Conservation (phyloP, 2,329 filamentous ascomycete species). For the Fusarium transvaalense region DNA sequence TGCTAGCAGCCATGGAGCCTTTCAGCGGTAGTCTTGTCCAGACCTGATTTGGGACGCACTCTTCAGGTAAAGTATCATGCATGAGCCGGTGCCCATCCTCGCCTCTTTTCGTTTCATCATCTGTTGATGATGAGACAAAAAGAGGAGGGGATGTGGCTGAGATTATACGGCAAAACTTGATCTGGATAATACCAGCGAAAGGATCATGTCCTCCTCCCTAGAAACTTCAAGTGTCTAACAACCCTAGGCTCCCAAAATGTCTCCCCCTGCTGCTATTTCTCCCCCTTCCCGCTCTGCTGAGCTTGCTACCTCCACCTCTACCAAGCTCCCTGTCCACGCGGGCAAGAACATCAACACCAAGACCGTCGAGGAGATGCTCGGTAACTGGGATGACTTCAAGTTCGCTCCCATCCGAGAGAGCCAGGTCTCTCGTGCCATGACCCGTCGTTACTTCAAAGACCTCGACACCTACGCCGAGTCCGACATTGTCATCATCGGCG, state of each 20-base stretch:
- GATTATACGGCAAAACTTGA: conserved; percentile 98
- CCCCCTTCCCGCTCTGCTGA: conserved; percentile 64
- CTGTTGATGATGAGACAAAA: background rate
- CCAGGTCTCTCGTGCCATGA: conserved; percentile 94
- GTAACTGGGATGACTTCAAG: conserved; percentile 84
- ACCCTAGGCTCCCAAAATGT: conserved; percentile 57
- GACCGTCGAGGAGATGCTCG: conserved; percentile 64
- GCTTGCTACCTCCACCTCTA: conserved; percentile 52
- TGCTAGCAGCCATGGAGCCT: conserved; percentile 51
- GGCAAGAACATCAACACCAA: conserved; percentile 50
- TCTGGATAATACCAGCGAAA: conserved; percentile 99
- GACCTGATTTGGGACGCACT: conserved; percentile 51
- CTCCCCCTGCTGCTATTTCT: conserved; percentile 79
- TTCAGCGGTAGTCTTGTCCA: conserved; percentile 56
- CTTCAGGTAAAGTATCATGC: conserved; percentile 63
- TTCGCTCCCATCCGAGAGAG: conserved; percentile 92
- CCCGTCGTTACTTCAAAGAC: conserved; percentile 90
- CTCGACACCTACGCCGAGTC: conserved; percentile 90
- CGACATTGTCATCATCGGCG: conserved; percentile 93
- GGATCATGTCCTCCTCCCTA: conserved; percentile 86
- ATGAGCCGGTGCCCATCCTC: conserved; percentile 71
- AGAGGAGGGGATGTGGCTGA: conserved; percentile 63
- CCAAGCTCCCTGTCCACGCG: conserved; percentile 38
- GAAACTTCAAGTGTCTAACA: conserved; percentile 51
- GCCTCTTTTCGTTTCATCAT: conserved; percentile 1